Evolutionary conservation across 23 red algal genomes (phyloP), one percentile per base, ranked within the genome.

Genomic region (Rhodosorus marinus): DNA sequence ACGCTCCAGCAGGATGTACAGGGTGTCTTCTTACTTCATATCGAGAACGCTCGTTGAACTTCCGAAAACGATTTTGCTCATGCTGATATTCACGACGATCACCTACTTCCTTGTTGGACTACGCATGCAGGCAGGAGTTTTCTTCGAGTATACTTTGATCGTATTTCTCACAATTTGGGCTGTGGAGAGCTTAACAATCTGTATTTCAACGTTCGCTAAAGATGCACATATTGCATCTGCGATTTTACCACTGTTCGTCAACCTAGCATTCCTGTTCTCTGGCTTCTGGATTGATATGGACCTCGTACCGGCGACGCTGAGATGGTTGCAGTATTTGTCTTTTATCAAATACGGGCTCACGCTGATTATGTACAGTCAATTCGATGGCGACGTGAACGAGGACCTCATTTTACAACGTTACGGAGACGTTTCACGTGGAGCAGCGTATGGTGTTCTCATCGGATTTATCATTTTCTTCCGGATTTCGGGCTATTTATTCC

Each of bases 101-200:
- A 35, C 61, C 0, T 94, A 94, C 50, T 94, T 70, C 70, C 78
- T 76, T 63, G 65, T 94, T 19, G 87, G 87, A 7, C 34, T 94
- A 27, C 54, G 67, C 8, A 19, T 49, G 24, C 31, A 29, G 33
- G 60, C 70, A 15, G 53, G 51, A 5, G 76, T 74, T 3, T 83
- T 94, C 59, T 77, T 94, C 64, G 51, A 73, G 5, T 83, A 80
- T 42, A 24, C 75, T 36, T 35, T 77, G 26, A 45, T 73, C n/a
- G 53, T 94, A 29, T 67, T 72, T 66, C 23, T 83, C 2, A 94
- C 76, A 6, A 32, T 75, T 5, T 31, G 62, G 4, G 35, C 74
- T 33, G 69, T 72, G 2, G 87, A 94, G 26, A 67, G 73, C 11
- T 59, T 94, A 2, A 58, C 87, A 14, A 67, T 83, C 8, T 58